Base-by-base conservation (phyloP, 1,284 basidiomycete genomes). In the Tilletia caries region DNA sequence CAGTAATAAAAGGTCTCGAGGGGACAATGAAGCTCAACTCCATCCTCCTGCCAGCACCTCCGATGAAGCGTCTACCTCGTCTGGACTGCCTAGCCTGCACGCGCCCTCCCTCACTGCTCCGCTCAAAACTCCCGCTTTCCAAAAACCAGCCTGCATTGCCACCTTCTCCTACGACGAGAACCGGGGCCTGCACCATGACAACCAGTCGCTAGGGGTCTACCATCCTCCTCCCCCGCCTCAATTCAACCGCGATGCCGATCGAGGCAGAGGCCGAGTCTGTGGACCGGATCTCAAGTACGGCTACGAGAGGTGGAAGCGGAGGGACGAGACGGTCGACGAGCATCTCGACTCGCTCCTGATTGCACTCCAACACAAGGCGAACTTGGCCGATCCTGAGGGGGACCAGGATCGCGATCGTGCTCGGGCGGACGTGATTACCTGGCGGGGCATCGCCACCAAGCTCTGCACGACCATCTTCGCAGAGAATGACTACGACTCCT, bases 361-460 rank as follows among this genome's bases (percentile, higher is more conserved):
- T 15, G 71, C 68, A 6, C 69, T 71, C 29, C 73, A 71, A 67
- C 75, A 72, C 32, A 70, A 68, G 32, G 80, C 71, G 20, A 70
- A 44, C 65, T 50, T 18, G 0, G 65, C 70, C 13, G 64, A 50
- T 5, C 25, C 34, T 1, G 70, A 71, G 33, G 23, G 18, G 3
- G 20, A 64, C 6, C 68, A 65, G 13, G 70, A 73, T 0, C 4
- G 68, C 18, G 79, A 77, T 33, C 41, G 77, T 13, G 68, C 71
- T 10, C 78, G 83, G 29, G 84, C 84, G 15, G 71, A 86, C 58
- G 87, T 92, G 32, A 86, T 95, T 48, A 88, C 90, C 3, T 95
- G 93, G 92, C 86, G 93, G 78, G 95, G 95, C 3, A 89, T 97
- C 69, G 89, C 96, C 85, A 97, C 95, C 70, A 95, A 91, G 91